Evolutionary conservation across 768 basidiomycete species (phyloP), one percentile per base, ranked within the genome.

Genomic region (Lentinula guzmanii): DNA sequence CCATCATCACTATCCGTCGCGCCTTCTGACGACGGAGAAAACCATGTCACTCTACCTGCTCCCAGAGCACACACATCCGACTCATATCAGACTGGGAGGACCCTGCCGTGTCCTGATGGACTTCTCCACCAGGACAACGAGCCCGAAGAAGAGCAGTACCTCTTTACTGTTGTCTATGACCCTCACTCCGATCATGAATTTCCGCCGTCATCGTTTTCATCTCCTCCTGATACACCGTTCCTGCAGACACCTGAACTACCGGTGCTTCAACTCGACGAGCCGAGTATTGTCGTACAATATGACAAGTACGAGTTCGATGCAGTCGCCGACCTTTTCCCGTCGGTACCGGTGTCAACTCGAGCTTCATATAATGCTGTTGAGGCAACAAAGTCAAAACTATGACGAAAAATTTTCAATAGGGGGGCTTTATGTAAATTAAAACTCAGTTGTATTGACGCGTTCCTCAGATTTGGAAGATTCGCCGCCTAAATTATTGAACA

Each of bases 151-250:
- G 34, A 37, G 34, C 53, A 34, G 9, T 39, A 53, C 34, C 33
- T 54, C 21, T 56, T 42, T 41, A 24, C 41, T 16, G 55, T 56
- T 5, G 41, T 56, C 24, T 56, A 56, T 18, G 55, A 56, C 16
- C 31, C 41, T 13, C 9, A 15, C 4, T 56, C 55, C 2, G 55
- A 56, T 43, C 41, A 13, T 28, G 55, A 56, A 28, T 7, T 9
- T 33, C 41, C 39, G 39, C 13, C 16, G 18, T 18, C 39, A n/a
- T 21, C 46, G 46, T 15, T 41, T 15, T 28, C 39, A 16, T 56
- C 55, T 42, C 55, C 55, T 28, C 55, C 55, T 8, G 55, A 56
- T n/a, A 56, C 55, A 56, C 55, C 55, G 21, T 56, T 42, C 28
- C 13, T 43, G 37, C 18, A 18, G 24, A 56, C 55, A 31, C 55